Base-by-base conservation (phyloP, 768 basidiomycete species). In the Suillus alpinus region DNA sequence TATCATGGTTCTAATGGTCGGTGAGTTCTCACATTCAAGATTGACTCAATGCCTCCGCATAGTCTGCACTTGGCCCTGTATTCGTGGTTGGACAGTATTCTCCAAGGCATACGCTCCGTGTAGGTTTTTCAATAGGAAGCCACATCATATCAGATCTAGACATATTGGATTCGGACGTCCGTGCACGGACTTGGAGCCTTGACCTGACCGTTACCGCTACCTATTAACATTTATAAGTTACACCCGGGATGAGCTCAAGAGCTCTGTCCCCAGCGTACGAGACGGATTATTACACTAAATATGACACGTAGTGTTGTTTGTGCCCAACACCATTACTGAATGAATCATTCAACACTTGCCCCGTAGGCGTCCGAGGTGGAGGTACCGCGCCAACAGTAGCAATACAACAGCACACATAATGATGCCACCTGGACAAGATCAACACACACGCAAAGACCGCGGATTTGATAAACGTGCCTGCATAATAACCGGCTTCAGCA, bases 381-480 rank as follows among this genome's bases (percentile, higher is more conserved):
- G 64, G 39, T 78, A 65, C 14, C 81, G 74, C 13, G 79, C 72
- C 40, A 74, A 56, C 23, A 79, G 40, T 68, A 84, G 70, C 62
- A 83, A 56, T 20, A 69, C 57, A n/a, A 78, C 77, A 1, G 81
- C 74, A 18, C 81, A 62, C 37, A 84, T 50, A 40, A 83, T 68
- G 47, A 72, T 70, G 32, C 75, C 72, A 3, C 81, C 80, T 72
- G 46, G 56, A 60, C 37, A 32, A 57, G 29, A 36, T n/a, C 20
- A 31, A 39, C 41, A 6, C 16, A 29, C n/a, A 46, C 18, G n/a
- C 26, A 40, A 39, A 9, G 50, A 20, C 26, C 41, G 6, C 40
- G 13, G 43, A 46, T n/a, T 23, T n/a, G 40, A 47, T 16, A 56
- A 23, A 57, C 68, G 56, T 23, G 70, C 74, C 74, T 39, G 84